Base-by-base conservation (phyloP, 129 eudicot genomes). In the Heracleum sosnowskyi region DNA sequence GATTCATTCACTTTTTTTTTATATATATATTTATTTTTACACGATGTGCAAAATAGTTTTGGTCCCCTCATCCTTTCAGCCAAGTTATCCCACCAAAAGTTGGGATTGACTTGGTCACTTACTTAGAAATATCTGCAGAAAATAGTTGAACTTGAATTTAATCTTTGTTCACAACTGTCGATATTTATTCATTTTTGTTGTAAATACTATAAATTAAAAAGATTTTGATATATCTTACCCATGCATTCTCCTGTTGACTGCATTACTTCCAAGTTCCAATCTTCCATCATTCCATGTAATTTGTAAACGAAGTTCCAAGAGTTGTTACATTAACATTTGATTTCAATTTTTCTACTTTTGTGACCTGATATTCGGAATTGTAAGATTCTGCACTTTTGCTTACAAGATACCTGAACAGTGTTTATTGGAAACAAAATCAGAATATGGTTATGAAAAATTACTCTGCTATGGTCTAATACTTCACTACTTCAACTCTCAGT, bases 171-270 rank as follows among this genome's bases (percentile, higher is more conserved):
- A 41, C 17, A 72, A 72, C 9, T 73, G 37, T 73, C 33, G 57
- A 42, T 73, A 73, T 28, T 73, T 73, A 73, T 44, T 73, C 77
- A 72, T 73, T 73, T 73, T 73, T 44, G 77, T 73, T 73, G 77
- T 73, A 73, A 73, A 73, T 73, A 73, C 77, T 28, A 73, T 44
- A 73, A 26, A 37, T 73, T 16, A 33, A 73, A 42, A 44, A 73
- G 77, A 73, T 73, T 73, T 73, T 39, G 31, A 42, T 44, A 73
- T 26, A 11, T 0, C 37, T 42, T 42, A 44, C 45, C 45, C 20
- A 26, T 33, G 28, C 57, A 44, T 73, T 24, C 45, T 73, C 55
- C 36, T 24, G 11, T 73, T 39, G 0, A 39, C 4, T 7, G 15
- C 31, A 12, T 37, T 39, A 18, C 29, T 71, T 37, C 4, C n/a